These are phyloP conservation scores for Lactarius sanguifluus DNA, from an alignment of 768 basidiomycete genomes.

Conservation along the genomic window DNA sequence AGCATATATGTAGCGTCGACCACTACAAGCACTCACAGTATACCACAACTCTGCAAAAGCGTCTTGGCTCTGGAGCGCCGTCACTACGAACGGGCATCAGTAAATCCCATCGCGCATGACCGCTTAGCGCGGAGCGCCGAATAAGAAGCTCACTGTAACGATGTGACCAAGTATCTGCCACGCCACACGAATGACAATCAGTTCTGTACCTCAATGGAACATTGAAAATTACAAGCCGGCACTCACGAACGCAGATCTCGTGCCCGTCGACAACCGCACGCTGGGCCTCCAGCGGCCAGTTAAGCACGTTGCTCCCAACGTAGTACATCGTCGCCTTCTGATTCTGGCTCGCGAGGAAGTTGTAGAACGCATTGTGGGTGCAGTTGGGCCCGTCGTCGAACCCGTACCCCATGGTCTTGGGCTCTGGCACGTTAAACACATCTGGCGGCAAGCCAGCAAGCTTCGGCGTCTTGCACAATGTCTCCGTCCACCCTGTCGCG, in stretches of 20 bases:
- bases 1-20: not conserved
- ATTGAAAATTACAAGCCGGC: not conserved
- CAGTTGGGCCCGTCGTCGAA: slow-evolving; percentile 70
- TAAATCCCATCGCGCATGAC: not conserved
- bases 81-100: slow-evolving; percentile 42
- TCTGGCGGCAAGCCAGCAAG: slow-evolving; percentile 44
- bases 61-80: slow-evolving; percentile 56
- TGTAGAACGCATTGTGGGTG: slow-evolving; percentile 61
- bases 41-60: slow-evolving; percentile 82
- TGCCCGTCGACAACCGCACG: slow-evolving; percentile 56
- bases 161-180: slow-evolving; percentile 51
- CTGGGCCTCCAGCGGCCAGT: slow-evolving; percentile 57
- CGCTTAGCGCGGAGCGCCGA: too few species aligned
- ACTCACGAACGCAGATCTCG: slow-evolving; percentile 56
- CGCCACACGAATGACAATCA: not conserved
- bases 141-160: slow-evolving; percentile 39
- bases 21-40: slow-evolving; percentile 41
- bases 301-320: slow-evolving; percentile 57
- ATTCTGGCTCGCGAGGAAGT: slow-evolving; percentile 49
- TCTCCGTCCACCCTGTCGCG: slow-evolving; percentile 43
- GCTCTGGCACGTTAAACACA: slow-evolving; percentile 52
- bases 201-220: too few species aligned
- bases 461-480: slow-evolving; percentile 51
- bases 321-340: slow-evolving; percentile 68
- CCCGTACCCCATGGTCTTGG: slow-evolving; percentile 55